phyloP scores from a whole-genome alignment of 176 grass and related monocot species.

The Rhynchospora pubera region DNA sequence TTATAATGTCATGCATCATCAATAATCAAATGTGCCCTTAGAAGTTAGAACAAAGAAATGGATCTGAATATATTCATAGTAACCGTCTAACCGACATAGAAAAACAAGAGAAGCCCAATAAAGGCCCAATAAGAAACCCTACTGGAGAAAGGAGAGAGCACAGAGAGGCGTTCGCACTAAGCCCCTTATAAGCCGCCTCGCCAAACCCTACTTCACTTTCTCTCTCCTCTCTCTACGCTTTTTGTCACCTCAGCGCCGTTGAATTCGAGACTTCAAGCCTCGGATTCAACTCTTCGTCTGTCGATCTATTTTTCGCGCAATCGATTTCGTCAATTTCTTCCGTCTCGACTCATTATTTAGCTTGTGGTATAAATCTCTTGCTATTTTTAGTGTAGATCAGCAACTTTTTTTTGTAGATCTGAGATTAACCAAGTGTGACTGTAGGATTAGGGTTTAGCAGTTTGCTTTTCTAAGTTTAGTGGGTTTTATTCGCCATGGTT shows the following conservation, averaged over 20 bases:
- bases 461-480: slow-evolving; percentile 10
- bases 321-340: not conserved
- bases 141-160: slow-evolving; percentile 16
- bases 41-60: not conserved
- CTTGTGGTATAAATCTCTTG: slow-evolving; percentile 10
- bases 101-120: not conserved
- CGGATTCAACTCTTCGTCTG: slow-evolving; percentile 11
- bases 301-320: not conserved
- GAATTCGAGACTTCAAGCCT: slow-evolving; percentile 14
- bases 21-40: not conserved
- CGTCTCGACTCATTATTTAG: not conserved
- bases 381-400: slow-evolving; percentile 10
- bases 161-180: not conserved
- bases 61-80: not conserved
- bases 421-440: not conserved
- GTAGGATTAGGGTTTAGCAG: slow-evolving; percentile 5
- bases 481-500: not conserved
- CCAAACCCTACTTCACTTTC: slow-evolving; percentile 19
- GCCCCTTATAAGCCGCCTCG: slow-evolving; percentile 19
- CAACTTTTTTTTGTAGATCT: not conserved
- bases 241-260: slow-evolving; percentile 2
- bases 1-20: not conserved
- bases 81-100: not conserved
- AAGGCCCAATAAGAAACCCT: slow-evolving; percentile 26
- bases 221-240: not conserved